Percentiles rank a stretch among this genome's conserved stretches.
phyloP scores from a whole-genome alignment of 1,284 basidiomycete genomes.

The Cystobasidium slooffiae region DNA sequence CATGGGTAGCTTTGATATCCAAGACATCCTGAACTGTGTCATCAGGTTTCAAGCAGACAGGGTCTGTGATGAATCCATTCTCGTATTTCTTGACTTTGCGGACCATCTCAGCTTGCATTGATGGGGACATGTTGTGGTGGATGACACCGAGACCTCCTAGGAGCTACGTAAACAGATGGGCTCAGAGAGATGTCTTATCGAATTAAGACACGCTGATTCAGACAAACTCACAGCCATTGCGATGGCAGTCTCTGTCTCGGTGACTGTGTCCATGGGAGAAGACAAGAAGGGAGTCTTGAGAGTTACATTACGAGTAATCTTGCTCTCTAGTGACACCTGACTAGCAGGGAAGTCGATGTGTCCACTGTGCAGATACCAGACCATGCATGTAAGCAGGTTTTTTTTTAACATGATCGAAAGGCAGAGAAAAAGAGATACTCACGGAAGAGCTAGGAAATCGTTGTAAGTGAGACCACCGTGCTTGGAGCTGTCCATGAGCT shows the following conservation, averaged over 20 bases:
- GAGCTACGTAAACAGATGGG: conserved; percentile 62
- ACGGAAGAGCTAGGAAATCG: conserved; percentile 76
- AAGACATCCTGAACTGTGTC: conserved; percentile 86
- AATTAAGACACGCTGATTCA: conserved; percentile 4
- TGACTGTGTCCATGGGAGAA: conserved; percentile 99
- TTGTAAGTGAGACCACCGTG: conserved; percentile 96
- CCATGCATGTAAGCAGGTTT: conserved; percentile 4
- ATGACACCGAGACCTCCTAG: conserved; percentile 98
- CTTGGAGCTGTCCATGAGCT: conserved; percentile 86
- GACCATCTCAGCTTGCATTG: conserved; percentile 93
- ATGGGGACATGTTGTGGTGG: conserved; percentile 91
- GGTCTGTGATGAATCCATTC: conserved; percentile 98
- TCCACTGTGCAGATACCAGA: conserved; percentile 66
- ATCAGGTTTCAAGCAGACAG: conserved; percentile 78
- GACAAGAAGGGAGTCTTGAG: conserved; percentile 97
- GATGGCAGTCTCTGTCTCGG: conserved; percentile 96
- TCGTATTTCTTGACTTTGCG: conserved; percentile 92
- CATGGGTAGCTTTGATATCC: conserved; percentile 87
- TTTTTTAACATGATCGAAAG: background rate
- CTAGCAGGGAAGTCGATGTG: conserved; percentile 91
- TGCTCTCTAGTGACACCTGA: conserved; percentile 80
- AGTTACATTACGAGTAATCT: conserved; percentile 83
- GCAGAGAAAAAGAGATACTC: conserved; percentile 4
- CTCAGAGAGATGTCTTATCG: conserved; percentile 33
- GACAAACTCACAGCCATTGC: conserved; percentile 74